Conservation (phyloP, 345 rosid species). For the Citropsis articulata region DNA sequence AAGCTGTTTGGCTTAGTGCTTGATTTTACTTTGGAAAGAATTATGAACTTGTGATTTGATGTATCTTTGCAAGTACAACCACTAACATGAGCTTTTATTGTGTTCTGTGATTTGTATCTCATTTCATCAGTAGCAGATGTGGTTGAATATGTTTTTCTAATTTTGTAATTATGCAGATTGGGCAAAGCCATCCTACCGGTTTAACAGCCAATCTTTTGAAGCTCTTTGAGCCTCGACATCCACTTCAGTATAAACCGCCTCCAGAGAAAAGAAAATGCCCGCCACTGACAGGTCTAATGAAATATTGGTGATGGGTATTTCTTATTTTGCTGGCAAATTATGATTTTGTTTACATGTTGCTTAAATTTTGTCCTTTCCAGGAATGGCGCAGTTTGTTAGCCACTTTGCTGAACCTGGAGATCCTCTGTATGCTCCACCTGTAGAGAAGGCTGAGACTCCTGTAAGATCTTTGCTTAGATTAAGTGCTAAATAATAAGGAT, state of each 20-base stretch:
- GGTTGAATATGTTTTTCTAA: neutral
- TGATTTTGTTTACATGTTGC: neutral
- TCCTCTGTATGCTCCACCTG: constrained; percentile 87
- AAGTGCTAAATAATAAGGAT: neutral
- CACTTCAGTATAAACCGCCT: constrained; percentile 79
- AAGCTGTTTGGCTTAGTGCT: neutral
- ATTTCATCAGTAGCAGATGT: neutral
- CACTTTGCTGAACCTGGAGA: constrained; percentile 86
- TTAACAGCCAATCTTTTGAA: constrained; percentile 81
- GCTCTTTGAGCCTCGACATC: constrained; percentile 91
- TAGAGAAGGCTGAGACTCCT: constrained; percentile 71
- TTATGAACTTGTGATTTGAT: neutral
- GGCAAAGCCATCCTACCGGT: constrained; percentile 96
- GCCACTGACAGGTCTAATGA: constrained; percentile 52
- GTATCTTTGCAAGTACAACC: neutral
- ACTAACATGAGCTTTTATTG: neutral
- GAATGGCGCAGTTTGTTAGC: constrained; percentile 86
- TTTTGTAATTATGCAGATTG: constrained; percentile 63
- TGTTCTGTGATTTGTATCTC: neutral
- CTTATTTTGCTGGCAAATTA: neutral
- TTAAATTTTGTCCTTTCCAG: constrained; percentile 29
- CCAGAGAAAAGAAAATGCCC: constrained; percentile 93
- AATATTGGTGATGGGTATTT: neutral
- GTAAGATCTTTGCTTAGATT: constrained; percentile 38
- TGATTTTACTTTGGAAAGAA: neutral